These are phyloP conservation scores for Alternaria sp. DNA, from an alignment of 2,329 filamentous ascomycete species.

Conservation along the genomic window DNA sequence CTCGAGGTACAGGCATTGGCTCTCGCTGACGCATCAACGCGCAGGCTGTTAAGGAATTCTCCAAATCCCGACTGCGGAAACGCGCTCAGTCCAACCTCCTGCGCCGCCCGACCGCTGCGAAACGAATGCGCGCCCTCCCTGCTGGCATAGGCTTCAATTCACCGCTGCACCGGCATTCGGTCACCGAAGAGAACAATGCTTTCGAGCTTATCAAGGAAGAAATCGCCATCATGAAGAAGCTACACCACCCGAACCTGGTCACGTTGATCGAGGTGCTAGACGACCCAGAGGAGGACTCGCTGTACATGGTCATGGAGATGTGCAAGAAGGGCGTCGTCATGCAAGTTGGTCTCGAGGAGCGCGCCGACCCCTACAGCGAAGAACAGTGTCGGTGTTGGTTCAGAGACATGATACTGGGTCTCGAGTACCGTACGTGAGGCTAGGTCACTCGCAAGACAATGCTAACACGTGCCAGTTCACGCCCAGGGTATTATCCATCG, in stretches of 20 bases:
- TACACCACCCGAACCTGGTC: slow-evolving; percentile 94
- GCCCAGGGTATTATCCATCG: slow-evolving; percentile 93
- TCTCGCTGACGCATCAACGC: slow-evolving; percentile 37
- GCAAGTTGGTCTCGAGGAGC: slow-evolving; percentile 88
- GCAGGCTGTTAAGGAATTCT: slow-evolving; percentile 97
- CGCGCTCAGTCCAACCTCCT: slow-evolving; percentile 89
- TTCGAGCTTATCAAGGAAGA: slow-evolving; percentile 92
- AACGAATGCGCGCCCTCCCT: slow-evolving; percentile 60
- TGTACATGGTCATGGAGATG: slow-evolving; percentile 99
- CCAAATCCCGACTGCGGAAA: slow-evolving; percentile 87
- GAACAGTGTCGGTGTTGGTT: slow-evolving; percentile 91
- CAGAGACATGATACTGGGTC: slow-evolving; percentile 89
- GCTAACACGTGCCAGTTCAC: slow-evolving; percentile 68
- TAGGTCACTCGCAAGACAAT: not conserved
- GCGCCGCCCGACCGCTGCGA: slow-evolving; percentile 63
- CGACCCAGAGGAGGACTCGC: slow-evolving; percentile 90
- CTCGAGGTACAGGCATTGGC: slow-evolving; percentile 21
- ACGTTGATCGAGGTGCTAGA: slow-evolving; percentile 92
- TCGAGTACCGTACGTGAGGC: slow-evolving; percentile 78
- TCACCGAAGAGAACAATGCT: slow-evolving; percentile 68
- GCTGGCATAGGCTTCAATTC: slow-evolving; percentile 65
- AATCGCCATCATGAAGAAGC: slow-evolving; percentile 99
- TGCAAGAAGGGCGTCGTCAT: slow-evolving; percentile 98
- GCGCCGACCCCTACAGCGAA: slow-evolving; percentile 79
- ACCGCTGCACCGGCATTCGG: slow-evolving; percentile 67